Conservation (phyloP, 345 rosid species). For the Nasturtium officinale region DNA sequence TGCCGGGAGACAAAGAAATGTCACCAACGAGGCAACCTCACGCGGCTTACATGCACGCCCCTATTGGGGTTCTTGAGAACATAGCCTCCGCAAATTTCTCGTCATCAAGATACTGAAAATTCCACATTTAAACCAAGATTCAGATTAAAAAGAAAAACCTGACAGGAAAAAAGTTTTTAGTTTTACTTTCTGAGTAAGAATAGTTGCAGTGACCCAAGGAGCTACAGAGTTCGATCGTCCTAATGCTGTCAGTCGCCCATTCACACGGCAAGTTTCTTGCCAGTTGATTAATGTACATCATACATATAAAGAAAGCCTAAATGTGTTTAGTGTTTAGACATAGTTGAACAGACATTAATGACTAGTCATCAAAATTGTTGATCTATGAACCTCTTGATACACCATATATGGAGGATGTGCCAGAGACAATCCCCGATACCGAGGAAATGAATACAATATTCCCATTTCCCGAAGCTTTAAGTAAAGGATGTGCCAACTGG, state of each 20-base stretch:
- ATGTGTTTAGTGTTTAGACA: neutral
- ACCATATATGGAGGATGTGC: constrained; percentile 45
- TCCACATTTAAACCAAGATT: constrained; percentile 2
- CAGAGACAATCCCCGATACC: constrained; percentile 36
- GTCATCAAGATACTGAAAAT: constrained; percentile 26
- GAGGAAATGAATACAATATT: constrained; percentile 62
- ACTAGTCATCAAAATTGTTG: neutral
- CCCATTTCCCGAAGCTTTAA: constrained; percentile 49
- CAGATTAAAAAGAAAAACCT: neutral
- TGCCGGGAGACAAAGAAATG: constrained; percentile 73
- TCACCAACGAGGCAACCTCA: constrained; percentile 46
- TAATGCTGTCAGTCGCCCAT: constrained; percentile 64
- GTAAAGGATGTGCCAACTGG: constrained; percentile 36
- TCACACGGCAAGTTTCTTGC: constrained; percentile 62
- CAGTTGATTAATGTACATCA: constrained; percentile 42
- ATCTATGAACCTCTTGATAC: constrained; percentile 34
- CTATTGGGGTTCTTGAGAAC: constrained; percentile 27
- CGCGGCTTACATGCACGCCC: constrained; percentile 33
- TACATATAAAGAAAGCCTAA: neutral
- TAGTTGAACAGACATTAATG: neutral
- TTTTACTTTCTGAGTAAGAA: constrained; percentile 7
- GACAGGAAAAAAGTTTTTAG: neutral
- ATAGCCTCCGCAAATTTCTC: constrained; percentile 19
- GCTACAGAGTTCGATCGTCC: constrained; percentile 55
- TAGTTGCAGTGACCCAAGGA: constrained; percentile 48